Conservation (phyloP, 345 rosid genomes). For the Anacardium occidentale region DNA sequence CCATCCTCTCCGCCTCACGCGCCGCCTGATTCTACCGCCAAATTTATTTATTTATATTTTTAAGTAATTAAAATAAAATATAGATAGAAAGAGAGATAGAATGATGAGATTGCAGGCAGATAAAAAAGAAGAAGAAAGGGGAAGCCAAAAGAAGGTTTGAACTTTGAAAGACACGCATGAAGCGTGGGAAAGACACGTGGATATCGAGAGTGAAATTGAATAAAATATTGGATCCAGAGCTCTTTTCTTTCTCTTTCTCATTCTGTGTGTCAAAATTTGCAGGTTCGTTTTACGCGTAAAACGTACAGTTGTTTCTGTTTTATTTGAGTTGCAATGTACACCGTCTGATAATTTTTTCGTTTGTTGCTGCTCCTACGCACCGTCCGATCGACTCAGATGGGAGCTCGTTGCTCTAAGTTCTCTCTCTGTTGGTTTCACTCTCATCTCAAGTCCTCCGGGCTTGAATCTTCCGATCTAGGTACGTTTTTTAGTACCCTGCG, state of each 20-base stretch:
- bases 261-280: neutral
- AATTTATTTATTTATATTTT: too few species aligned
- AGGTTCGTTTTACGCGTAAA: too few species aligned
- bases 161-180: too few species aligned
- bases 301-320: neutral
- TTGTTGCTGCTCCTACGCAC: neutral
- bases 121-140: neutral
- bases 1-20: too few species aligned
- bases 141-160: neutral
- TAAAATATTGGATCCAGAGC: too few species aligned
- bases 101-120: neutral
- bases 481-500: neutral
- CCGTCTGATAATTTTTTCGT: constrained; percentile 14
- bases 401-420: constrained; percentile 66
- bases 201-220: too few species aligned
- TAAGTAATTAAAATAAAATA: neutral
- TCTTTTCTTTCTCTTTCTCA: too few species aligned
- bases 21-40: too few species aligned
- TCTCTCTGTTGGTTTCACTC: constrained; percentile 75
- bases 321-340: constrained; percentile 11
- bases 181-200: too few species aligned
- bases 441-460: constrained; percentile 52
- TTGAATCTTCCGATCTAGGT: constrained; percentile 83
- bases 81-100: neutral
- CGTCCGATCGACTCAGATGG: constrained; percentile 41